phyloP scores from a whole-genome alignment of 2,329 filamentous ascomycete species.

The Fusarium sublunatum region DNA sequence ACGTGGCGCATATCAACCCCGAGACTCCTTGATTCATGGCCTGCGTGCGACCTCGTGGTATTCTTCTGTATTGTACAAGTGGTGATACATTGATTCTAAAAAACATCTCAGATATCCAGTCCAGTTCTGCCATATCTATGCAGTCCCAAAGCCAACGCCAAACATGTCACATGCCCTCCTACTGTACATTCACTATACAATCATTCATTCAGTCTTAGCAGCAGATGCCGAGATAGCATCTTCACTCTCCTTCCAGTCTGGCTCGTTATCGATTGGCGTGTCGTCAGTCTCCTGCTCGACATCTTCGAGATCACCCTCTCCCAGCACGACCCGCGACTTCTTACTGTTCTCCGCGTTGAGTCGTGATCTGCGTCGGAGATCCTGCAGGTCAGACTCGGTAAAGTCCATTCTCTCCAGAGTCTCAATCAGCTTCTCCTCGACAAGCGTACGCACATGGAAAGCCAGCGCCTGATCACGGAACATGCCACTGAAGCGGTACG shows the following conservation, averaged over 20 bases:
- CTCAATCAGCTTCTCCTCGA: slow-evolving; percentile 76
- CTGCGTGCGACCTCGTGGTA: background rate
- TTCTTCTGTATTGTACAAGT: slow-evolving; percentile 23
- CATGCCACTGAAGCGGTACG: slow-evolving; percentile 85
- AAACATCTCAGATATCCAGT: slow-evolving; percentile 20
- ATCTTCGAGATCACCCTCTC: slow-evolving; percentile 27
- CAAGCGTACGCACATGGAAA: slow-evolving; percentile 79
- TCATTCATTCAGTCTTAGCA: slow-evolving; percentile 18
- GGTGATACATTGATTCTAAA: slow-evolving; percentile 32
- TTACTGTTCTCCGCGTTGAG: slow-evolving; percentile 30
- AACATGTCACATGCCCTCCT: slow-evolving; percentile 10
- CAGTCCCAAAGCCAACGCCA: slow-evolving; percentile 27
- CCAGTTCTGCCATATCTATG: slow-evolving; percentile 10
- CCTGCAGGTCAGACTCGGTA: slow-evolving; percentile 51
- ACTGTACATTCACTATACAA: slow-evolving; percentile 16
- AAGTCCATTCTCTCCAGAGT: slow-evolving; percentile 63
- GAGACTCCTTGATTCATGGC: background rate
- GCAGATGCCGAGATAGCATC: slow-evolving; percentile 3
- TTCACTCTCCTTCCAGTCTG: slow-evolving; percentile 14
- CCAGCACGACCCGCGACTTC: slow-evolving; percentile 22
- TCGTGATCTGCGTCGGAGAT: slow-evolving; percentile 42
- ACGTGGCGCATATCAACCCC: slow-evolving; percentile 8
- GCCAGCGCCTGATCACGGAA: slow-evolving; percentile 81
- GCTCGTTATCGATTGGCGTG: slow-evolving; percentile 23
- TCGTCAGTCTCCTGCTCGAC: slow-evolving; percentile 37